These are phyloP conservation scores for Jatropha multifida DNA, from an alignment of 441 rosid species.

Conservation along the genomic window DNA sequence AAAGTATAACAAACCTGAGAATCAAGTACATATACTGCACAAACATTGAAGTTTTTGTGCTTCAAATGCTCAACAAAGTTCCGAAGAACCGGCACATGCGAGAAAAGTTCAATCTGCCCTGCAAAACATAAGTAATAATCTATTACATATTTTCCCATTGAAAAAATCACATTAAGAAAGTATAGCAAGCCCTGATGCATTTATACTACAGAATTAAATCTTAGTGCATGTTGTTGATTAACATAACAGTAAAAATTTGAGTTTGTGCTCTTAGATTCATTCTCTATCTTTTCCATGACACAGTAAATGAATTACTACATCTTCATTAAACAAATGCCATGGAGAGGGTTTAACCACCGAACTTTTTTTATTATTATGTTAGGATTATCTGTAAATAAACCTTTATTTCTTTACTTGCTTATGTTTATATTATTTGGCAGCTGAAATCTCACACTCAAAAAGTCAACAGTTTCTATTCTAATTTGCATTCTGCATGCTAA, in stretches of 20 bases:
- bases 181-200: neutral
- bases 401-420: no score
- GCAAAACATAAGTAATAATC: conserved; percentile 12
- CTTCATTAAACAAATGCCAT: neutral
- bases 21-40: conserved; percentile 82
- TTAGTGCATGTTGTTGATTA: neutral
- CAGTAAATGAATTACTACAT: neutral
- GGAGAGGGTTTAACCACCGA: neutral
- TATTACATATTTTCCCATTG: neutral
- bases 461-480: neutral
- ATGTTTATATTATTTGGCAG: neutral
- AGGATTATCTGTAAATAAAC: neutral
- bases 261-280: neutral
- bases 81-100: conserved; percentile 87
- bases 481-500: neutral
- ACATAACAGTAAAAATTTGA: neutral
- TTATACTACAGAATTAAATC: neutral
- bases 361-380: neutral
- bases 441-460: neutral
- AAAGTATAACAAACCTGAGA: conserved; percentile 66
- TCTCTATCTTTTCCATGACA: neutral
- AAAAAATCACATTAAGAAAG: neutral
- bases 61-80: conserved; percentile 87
- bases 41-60: conserved; percentile 72
- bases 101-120: conserved; percentile 94